Percentiles rank a stretch among this genome's conserved stretches.
phyloP scores from a whole-genome alignment of 176 grass and related monocot genomes.

The Tillandsia fasciculata region DNA sequence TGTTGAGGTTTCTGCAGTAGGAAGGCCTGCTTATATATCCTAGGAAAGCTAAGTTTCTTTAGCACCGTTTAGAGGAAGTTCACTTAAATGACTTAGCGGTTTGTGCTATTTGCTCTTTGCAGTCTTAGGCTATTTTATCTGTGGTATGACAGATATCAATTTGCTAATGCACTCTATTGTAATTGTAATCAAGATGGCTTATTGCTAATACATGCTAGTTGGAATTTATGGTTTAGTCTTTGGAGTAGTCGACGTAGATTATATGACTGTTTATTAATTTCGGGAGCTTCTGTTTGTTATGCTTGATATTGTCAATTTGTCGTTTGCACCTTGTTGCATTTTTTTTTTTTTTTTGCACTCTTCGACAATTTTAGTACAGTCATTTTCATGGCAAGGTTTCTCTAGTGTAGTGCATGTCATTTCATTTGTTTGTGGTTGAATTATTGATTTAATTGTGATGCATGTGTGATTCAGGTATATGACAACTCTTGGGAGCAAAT shows the following conservation, averaged over 20 bases:
- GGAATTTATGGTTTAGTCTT: not conserved
- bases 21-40: no score
- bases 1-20: no score
- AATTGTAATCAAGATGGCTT: no score
- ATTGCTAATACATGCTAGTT: not conserved
- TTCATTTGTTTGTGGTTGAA: conserved; percentile 42
- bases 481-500: conserved; percentile 69
- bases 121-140: no score
- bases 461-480: conserved; percentile 80
- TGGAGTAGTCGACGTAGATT: not conserved
- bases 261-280: not conserved
- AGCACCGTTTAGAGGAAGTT: no score
- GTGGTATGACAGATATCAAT: no score
- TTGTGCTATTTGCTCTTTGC: no score
- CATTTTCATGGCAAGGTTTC: not conserved
- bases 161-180: no score
- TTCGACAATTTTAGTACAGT: not conserved
- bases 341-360: not conserved
- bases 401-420: conserved; percentile 22
- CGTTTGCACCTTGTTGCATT: not conserved
- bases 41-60: no score
- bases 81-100: no score
- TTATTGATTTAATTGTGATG: conserved; percentile 64
- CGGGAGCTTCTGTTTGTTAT: not conserved
- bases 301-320: not conserved